phyloP scores from a whole-genome alignment of 2,329 filamentous ascomycete genomes.

The Arthrobotrys iridis region DNA sequence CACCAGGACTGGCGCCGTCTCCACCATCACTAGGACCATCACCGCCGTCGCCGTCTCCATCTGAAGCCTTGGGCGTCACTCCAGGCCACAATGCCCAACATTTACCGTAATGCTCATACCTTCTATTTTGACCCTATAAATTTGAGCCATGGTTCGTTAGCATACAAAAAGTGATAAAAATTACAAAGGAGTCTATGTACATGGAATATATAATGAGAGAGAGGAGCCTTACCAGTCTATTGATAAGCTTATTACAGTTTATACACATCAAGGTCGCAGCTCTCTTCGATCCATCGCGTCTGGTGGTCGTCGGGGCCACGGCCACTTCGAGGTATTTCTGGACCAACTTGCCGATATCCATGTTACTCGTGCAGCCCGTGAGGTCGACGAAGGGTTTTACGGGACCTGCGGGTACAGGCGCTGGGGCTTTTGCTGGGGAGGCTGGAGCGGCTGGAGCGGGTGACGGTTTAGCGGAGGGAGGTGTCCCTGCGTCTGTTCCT shows the following conservation, averaged over 20 bases:
- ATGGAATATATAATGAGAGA: not conserved
- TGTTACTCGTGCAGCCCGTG: not conserved
- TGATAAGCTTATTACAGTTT: conserved; percentile 7
- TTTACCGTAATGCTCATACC: conserved; percentile 2
- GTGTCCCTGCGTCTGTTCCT: too few relatives aligned
- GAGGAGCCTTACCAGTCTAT: conserved; percentile 8
- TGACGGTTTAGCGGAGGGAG: too few relatives aligned
- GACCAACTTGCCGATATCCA: not conserved
- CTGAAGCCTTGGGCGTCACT: too few relatives aligned
- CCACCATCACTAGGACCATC: not conserved
- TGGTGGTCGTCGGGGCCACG: not conserved
- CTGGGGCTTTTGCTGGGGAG: too few relatives aligned
- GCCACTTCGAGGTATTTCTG: not conserved
- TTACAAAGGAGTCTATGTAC: too few relatives aligned
- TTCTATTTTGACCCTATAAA: not conserved
- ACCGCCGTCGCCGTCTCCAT: not conserved
- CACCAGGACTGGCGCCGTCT: not conserved
- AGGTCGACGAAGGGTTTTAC: not conserved
- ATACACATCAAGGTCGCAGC: not conserved
- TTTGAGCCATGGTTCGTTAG: not conserved
- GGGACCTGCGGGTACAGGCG: too few relatives aligned
- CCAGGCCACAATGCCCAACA: conserved; percentile 24
- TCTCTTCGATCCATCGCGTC: not conserved
- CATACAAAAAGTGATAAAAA: not conserved
- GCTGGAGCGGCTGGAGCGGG: too few relatives aligned